Base-by-base conservation (phyloP, 192 early-diverging fungal genomes). In the Mortierella alpina region DNA sequence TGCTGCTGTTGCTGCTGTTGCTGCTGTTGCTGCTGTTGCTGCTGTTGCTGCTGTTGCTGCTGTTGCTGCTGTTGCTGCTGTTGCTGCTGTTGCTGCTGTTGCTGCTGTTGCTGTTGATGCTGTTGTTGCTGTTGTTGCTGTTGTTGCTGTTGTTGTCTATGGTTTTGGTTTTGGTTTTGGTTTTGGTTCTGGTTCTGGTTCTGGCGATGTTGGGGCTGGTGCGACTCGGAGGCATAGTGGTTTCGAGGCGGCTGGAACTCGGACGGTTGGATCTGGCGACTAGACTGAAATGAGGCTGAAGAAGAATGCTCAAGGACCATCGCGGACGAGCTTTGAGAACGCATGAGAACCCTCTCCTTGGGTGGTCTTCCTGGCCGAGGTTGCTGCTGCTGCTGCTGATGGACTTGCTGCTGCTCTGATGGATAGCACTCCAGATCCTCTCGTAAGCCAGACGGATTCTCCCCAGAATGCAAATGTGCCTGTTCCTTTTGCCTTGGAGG, bases 321-420 rank as follows among this genome's bases (percentile, higher is more conserved):
- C n/a, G 12, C 51, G 22, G 60, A 66, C 18, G 52, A 68, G 39
- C 59, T 72, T 20, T 72, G 69, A 0, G 76, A 79, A 8, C 76
- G 63, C 20, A 66, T 52, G 45, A 79, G 52, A 10, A 59, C 76
- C 23, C 69, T 58, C 14, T 71, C 69, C 41, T 79, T 79, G 0
- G 69, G 69, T 18, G 69, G 69, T 8, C 69, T 63, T 0, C 76
- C 69, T 5, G 63, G 68, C 7, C 61, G 76, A 4, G 69, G 63
- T 15, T 70, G 75, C 41, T 69, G 59, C 22, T 59, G 66, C 7
- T 52, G 75, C 0, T 65, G 52, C 3, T 22, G 48, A 23, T 73
- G 64, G 2, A 51, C 15, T 8, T 42, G 47, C 12, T 48, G 48
- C 4, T 17, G 42, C 44, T 23, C 46, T 3, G 31, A 62, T 11